Base-by-base conservation (phyloP, 108 stramenopile species). In the Fistulifera pelliculosa region DNA sequence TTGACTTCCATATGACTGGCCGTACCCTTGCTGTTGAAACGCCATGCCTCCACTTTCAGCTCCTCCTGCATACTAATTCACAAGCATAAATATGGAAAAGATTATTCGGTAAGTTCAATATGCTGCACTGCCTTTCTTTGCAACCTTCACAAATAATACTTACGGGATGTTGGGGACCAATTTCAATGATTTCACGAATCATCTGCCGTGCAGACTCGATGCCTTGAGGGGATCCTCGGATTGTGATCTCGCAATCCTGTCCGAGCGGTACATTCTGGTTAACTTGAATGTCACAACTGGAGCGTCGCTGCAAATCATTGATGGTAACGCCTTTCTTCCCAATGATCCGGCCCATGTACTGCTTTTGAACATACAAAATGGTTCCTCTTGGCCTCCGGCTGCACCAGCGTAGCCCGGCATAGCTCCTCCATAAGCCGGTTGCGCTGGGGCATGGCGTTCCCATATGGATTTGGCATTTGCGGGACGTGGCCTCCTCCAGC, bases 271-370 rank as follows among this genome's bases (percentile, higher is more conserved):
- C 86, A 67, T 93, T 79, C 58, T 95, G 94, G 60, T 95, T 87
- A 47, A 93, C 93, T 71, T 95, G 94, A 65, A 95, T 88, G 49
- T 91, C 87, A 26, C 81, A 82, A 11, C 81, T 85, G 0, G 88
- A 90, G 15, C 84, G 62, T 42, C 77, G 73, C 57, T 95, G 94
- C 38, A 95, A 69, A 66, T 93, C 90, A 57, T 93, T 91, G 49
- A 95, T 91, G 16, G 94, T 95, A 10, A 81, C 65, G 24, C 94
- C 94, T 56, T 84, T 81, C 28, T 77, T 72, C 13, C 94, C 94
- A 56, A 95, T 95, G 11, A 95, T 69, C 21, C 87, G 65, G 12
- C 90, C 90, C 86, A 95, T 92, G 71, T 76, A 85, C 41, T 67
- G 78, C 41, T 87, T 87, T 1, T 76, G 73, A 39, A 74, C 84